Percentiles rank a stretch among this genome's conserved stretches.
These are phyloP conservation scores for Moesziomyces sp. DNA, from an alignment of 1,284 basidiomycete genomes.

Conservation along the genomic window DNA sequence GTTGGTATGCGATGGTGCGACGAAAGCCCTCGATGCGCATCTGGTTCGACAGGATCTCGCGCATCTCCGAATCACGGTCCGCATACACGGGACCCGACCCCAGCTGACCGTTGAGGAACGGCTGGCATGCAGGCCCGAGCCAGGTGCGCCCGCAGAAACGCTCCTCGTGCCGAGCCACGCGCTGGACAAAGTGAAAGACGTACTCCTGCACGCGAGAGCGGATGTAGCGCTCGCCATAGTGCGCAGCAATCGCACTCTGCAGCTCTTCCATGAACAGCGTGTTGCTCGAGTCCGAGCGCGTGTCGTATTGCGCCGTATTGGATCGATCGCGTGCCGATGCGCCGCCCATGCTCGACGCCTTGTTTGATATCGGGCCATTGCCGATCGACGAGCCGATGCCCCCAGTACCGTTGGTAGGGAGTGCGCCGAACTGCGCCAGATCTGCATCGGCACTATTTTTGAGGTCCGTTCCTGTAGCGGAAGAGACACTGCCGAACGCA, in stretches of 20 bases:
- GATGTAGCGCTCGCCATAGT: constrained; percentile 82
- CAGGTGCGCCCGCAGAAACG: constrained; percentile 75
- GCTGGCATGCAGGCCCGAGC: constrained; percentile 74
- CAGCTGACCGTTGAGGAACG: constrained; percentile 69
- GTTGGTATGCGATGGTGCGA: constrained; percentile 76
- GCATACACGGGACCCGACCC: constrained; percentile 78
- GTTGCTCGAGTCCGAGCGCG: constrained; percentile 73
- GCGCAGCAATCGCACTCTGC: constrained; percentile 76
- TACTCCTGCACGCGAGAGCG: constrained; percentile 82
- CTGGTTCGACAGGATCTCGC: constrained; percentile 77
- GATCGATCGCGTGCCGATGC: constrained; percentile 31
- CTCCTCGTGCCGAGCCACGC: constrained; percentile 83
- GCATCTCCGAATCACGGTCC: constrained; percentile 74
- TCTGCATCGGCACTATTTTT: constrained; percentile 19
- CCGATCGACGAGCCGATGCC: constrained; percentile 2
- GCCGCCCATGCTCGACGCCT: constrained; percentile 18
- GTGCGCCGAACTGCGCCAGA: constrained; percentile 37
- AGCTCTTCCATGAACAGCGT: constrained; percentile 91
- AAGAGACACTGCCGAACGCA: constrained; percentile 27
- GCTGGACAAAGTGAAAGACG: constrained; percentile 77
- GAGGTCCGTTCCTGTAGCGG: constrained; percentile 10
- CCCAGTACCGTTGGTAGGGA: constrained; percentile 7
- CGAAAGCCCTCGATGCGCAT: constrained; percentile 84
- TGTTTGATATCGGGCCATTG: constrained; percentile 13
- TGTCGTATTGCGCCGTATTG: constrained; percentile 28